phyloP scores from a whole-genome alignment of 331 rosid genomes.

The Cucumis variabilis region DNA sequence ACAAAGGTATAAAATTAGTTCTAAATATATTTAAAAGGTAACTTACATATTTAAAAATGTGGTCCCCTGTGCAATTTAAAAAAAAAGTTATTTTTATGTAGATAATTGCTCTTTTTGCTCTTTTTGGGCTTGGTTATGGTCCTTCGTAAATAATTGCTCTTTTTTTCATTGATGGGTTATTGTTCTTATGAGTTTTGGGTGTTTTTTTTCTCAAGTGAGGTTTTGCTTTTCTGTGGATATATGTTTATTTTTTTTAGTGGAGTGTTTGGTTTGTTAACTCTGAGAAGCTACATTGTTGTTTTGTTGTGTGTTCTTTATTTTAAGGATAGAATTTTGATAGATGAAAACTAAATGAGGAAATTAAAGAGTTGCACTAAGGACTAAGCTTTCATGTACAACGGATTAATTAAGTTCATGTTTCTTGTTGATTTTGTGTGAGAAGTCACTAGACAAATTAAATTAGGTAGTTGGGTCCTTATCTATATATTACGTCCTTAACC shows the following conservation, averaged over 20 bases:
- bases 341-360: neutral
- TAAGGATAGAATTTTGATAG: neutral
- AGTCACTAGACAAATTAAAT: no score
- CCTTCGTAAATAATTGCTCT: no score
- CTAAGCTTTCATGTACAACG: neutral
- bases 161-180: neutral
- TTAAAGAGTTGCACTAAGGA: neutral
- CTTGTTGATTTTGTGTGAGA: neutral
- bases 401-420: neutral
- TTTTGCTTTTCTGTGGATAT: neutral
- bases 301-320: neutral
- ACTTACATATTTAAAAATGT: no score
- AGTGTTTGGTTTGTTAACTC: no score
- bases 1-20: no score
- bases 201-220: neutral
- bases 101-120: no score
- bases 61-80: no score
- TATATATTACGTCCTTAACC: neutral
- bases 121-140: no score
- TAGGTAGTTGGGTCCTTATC: neutral
- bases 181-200: neutral
- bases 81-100: no score
- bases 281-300: conserved; percentile 17
- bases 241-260: neutral
- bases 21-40: no score